Conservation (phyloP, 345 rosid genomes). For the Limnanthes douglasii region DNA sequence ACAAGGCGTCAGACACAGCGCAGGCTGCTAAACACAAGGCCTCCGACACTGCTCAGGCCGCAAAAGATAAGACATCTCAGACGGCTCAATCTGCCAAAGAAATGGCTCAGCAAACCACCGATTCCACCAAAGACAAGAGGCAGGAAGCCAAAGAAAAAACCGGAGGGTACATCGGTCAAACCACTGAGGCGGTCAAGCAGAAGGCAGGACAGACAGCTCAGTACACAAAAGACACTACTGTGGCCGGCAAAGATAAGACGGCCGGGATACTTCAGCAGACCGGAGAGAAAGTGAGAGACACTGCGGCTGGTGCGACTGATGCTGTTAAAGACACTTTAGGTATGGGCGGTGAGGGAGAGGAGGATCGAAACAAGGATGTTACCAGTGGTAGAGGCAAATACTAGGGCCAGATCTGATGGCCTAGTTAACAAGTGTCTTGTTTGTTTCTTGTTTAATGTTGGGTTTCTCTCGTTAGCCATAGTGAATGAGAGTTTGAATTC, state of each 20-base stretch:
- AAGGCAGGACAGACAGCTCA: constrained; percentile 15
- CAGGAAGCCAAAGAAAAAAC: constrained; percentile 19
- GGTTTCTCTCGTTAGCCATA: too few species aligned
- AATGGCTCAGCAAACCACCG: too few species aligned
- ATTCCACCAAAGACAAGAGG: constrained; percentile 15
- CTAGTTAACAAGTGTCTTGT: too few species aligned
- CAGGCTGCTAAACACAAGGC: constrained; percentile 13
- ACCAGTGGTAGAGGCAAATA: too few species aligned
- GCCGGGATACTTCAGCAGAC: constrained; percentile 33
- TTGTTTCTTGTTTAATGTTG: too few species aligned
- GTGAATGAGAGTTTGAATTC: too few species aligned
- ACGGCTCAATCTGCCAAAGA: constrained; percentile 13
- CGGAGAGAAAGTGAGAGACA: constrained; percentile 41
- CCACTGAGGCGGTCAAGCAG: constrained; percentile 19
- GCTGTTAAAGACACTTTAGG: constrained; percentile 48
- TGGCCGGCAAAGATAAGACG: constrained; percentile 30
- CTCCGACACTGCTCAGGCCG: constrained; percentile 7
- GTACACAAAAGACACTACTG: constrained; percentile 20
- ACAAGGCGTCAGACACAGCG: constrained; percentile 4
- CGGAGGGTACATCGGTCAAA: constrained; percentile 17
- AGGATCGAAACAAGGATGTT: too few species aligned
- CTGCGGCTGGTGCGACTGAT: constrained; percentile 43
- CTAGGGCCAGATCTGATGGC: too few species aligned
- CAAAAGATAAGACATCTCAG: constrained; percentile 12
- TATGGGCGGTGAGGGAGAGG: constrained; percentile 19